Percentiles rank a stretch among this genome's conserved stretches.
Evolutionary conservation across 345 rosid genomes (phyloP).

Genomic region (Citrus australasica): DNA sequence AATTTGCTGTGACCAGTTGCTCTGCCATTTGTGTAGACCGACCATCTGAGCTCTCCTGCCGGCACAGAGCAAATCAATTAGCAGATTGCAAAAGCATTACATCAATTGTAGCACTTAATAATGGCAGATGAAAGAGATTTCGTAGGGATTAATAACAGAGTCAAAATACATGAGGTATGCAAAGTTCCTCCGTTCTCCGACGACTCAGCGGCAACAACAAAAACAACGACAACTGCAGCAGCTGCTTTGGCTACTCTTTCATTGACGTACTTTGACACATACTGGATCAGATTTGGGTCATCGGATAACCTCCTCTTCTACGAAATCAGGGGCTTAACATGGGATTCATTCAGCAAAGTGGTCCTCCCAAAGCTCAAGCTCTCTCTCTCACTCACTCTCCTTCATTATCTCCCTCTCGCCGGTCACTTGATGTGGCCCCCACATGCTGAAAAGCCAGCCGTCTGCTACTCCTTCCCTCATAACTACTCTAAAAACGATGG

Average conservation of each 20-base stretch:
- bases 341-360: slow-evolving; percentile 22
- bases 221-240: too few species aligned
- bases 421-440: slow-evolving; percentile 28
- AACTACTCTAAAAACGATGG: background rate
- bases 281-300: slow-evolving; percentile 26
- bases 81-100: too few species aligned
- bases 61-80: too few species aligned
- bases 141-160: too few species aligned
- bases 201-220: too few species aligned
- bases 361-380: slow-evolving; percentile 36
- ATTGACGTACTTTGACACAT: slow-evolving; percentile 20
- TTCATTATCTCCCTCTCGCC: slow-evolving; percentile 30
- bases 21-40: too few species aligned
- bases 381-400: slow-evolving; percentile 36
- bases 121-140: too few species aligned
- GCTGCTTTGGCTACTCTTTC: slow-evolving; percentile 20
- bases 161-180: too few species aligned
- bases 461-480: slow-evolving; percentile 8
- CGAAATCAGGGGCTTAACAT: slow-evolving; percentile 19
- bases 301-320: slow-evolving; percentile 33
- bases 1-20: too few species aligned
- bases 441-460: slow-evolving; percentile 19
- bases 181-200: too few species aligned
- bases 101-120: too few species aligned
- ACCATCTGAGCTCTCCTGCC: too few species aligned